phyloP scores from a whole-genome alignment of 2,329 filamentous ascomycete genomes.

The Calonectria montana region DNA sequence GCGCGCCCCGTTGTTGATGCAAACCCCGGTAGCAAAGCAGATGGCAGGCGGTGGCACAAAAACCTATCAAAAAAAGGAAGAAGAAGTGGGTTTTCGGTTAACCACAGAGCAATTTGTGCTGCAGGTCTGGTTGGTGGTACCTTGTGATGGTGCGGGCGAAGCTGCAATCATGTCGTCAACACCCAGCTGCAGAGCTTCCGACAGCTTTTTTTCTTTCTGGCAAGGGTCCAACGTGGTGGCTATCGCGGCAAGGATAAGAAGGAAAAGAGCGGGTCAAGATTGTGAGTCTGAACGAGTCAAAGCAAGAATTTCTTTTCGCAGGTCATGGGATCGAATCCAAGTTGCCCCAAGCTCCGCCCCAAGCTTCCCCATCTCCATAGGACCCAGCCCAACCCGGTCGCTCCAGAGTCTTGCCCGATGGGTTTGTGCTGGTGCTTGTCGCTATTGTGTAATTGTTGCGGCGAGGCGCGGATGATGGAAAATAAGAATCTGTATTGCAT shows the following conservation, averaged over 20 bases:
- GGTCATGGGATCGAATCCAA: slow-evolving; percentile 38
- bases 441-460: background rate
- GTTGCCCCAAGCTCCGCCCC: slow-evolving; percentile 37
- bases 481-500: background rate
- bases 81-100: background rate
- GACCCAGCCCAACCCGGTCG: slow-evolving; percentile 30
- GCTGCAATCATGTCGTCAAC: slow-evolving; percentile 5
- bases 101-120: background rate
- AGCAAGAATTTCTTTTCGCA: slow-evolving; percentile 34
- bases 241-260: slow-evolving; percentile 32
- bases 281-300: slow-evolving; percentile 21
- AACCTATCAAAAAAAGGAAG: background rate
- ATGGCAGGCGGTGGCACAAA: background rate
- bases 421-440: slow-evolving; percentile 12
- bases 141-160: background rate
- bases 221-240: slow-evolving; percentile 21
- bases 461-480: background rate
- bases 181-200: slow-evolving; percentile 7
- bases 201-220: background rate
- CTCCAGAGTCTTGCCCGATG: slow-evolving; percentile 12
- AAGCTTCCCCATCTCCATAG: slow-evolving; percentile 21
- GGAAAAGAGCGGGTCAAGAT: slow-evolving; percentile 19
- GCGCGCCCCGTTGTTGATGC: background rate
- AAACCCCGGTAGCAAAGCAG: background rate
- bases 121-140: slow-evolving; percentile 4